Base-by-base conservation (phyloP, 306 rosid species). In the Hippophae tibetana region DNA sequence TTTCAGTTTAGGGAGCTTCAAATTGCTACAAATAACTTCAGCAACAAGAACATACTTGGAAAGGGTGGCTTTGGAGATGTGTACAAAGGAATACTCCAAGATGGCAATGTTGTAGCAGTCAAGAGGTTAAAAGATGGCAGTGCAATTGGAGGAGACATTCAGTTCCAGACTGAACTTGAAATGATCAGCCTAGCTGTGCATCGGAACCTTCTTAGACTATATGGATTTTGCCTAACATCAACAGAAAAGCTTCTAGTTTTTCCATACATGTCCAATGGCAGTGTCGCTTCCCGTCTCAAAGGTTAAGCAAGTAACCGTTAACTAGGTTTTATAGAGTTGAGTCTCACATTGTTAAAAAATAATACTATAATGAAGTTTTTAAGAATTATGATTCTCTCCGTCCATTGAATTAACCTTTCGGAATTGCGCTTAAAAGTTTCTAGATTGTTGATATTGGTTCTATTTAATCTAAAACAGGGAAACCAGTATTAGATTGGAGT, bases 171-270 rank as follows among this genome's bases (percentile, higher is more conserved):
- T 45, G 97, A 90, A 76, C 90, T 90, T 61, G 97, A 90, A 80
- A 87, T 85, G 97, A 90, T 90, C 69, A 87, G 97, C 76, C 75
- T 90, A 51, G 97, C 97, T 4, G 95, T 90, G 51, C 97, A 90
- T 43, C 58, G 97, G 57, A 88, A 90, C 68, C 95, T 90, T 54
- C 94, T 90, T 47, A 74, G 89, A 63, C 68, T 90, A 6, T 81
- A 83, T 59, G 97, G 97, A 9, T 87, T 87, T 60, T 87, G 97
- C 70, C 76, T 84, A 66, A 84, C 97, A 23, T 76, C 90, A 38
- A 75, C 84, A 0, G 97, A 90, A 76, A 75, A 89, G 71, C 90
- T 90, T 69, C 82, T 90, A 25, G 88, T 90, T 70, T 90, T 84
- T 45, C 97, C 97, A 1, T 84, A 82, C 74, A 90, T 90, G 97